Conservation (phyloP, 2,329 filamentous ascomycete species). For the Claviceps cyperi region DNA sequence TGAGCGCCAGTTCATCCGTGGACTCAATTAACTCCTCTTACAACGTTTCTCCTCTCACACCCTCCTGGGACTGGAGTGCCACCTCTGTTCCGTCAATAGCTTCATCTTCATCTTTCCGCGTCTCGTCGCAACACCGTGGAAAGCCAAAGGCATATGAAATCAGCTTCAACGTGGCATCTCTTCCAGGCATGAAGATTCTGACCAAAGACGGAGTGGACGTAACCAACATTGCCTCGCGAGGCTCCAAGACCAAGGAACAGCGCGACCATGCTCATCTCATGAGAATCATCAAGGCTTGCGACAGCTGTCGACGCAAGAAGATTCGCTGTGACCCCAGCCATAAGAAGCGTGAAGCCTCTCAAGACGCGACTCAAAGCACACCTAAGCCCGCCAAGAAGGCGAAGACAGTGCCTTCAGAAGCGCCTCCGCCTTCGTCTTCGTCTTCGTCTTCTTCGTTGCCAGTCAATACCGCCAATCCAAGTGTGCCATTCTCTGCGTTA, state of each 20-base stretch:
- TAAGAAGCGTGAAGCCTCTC: slow-evolving; percentile 30
- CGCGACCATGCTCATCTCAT: slow-evolving; percentile 52
- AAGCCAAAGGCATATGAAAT: slow-evolving; percentile 13
- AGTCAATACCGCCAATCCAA: not conserved
- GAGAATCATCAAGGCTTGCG: slow-evolving; percentile 54
- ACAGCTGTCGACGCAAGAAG: slow-evolving; percentile 48
- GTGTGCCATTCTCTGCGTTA: not conserved
- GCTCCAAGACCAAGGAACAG: slow-evolving; percentile 54
- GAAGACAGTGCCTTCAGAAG: slow-evolving; percentile 13
- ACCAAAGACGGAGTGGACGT: slow-evolving; percentile 49
- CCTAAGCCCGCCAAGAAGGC: slow-evolving; percentile 28
- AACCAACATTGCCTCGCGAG: slow-evolving; percentile 46
- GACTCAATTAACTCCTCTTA: slow-evolving; percentile 34
- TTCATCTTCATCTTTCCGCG: slow-evolving; percentile 19
- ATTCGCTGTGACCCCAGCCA: slow-evolving; percentile 47
- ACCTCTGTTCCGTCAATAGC: slow-evolving; percentile 10
- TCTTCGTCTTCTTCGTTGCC: slow-evolving; percentile 11
- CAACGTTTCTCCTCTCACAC: slow-evolving; percentile 34
- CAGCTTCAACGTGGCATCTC: slow-evolving; percentile 30
- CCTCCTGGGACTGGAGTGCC: slow-evolving; percentile 32
- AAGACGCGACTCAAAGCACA: slow-evolving; percentile 13
- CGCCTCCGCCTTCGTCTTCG: slow-evolving; percentile 10
- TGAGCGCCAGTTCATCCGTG: slow-evolving; percentile 24
- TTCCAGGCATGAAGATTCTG: slow-evolving; percentile 53
- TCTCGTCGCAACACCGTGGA: slow-evolving; percentile 14